These are phyloP conservation scores for Coniferiporia weirii DNA, from an alignment of 1,284 basidiomycete genomes.

Conservation along the genomic window DNA sequence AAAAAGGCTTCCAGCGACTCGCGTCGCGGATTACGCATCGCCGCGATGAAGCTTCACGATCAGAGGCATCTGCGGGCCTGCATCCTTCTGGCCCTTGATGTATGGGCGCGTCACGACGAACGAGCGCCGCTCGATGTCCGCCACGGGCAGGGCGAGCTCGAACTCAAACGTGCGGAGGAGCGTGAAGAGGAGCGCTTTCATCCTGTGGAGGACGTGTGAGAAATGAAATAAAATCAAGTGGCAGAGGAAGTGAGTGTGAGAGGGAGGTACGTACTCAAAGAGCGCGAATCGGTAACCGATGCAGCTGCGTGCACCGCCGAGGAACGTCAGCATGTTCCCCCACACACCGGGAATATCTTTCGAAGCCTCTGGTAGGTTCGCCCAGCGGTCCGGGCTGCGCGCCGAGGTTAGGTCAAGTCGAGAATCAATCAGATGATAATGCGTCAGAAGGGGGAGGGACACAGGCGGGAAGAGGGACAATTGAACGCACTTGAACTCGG, in stretches of 20 bases:
- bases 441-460: neutral
- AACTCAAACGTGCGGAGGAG: constrained; percentile 37
- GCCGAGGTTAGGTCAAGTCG: neutral
- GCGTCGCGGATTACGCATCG: neutral
- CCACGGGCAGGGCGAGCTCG: constrained; percentile 26
- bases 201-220: constrained; percentile 21
- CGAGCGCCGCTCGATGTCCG: constrained; percentile 21
- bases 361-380: constrained; percentile 20
- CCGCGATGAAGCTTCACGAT: constrained; percentile 15
- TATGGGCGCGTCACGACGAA: constrained; percentile 23
- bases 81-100: constrained; percentile 19
- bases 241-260: neutral
- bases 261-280: constrained; percentile 29
- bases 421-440: no score
- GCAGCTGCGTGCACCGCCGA: constrained; percentile 27
- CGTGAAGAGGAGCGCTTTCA: constrained; percentile 41
- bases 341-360: constrained; percentile 29
- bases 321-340: constrained; percentile 29
- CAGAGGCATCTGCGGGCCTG: constrained; percentile 24
- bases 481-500: constrained; percentile 26
- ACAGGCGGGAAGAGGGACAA: no score
- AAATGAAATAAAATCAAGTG: neutral
- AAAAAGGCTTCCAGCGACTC: no score
- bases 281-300: constrained; percentile 43
- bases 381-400: constrained; percentile 31